Percentiles rank a stretch among this genome's conserved stretches.
Conservation (phyloP, 306 rosid genomes). For the Hylodesmum podocarpum region DNA sequence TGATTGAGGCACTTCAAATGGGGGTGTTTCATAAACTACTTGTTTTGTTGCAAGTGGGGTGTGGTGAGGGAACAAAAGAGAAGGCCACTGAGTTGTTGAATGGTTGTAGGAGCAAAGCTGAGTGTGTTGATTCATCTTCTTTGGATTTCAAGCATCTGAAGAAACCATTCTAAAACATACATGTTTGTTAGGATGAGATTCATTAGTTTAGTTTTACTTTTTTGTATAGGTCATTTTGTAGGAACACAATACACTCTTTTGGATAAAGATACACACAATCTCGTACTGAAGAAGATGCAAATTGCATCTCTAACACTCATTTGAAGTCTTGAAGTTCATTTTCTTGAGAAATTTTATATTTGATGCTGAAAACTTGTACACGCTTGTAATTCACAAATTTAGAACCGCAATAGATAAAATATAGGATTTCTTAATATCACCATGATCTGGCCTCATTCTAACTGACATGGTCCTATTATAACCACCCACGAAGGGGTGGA, state of each 20-base stretch:
- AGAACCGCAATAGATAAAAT: not conserved
- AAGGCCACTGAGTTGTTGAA: constrained; percentile 75
- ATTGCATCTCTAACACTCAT: constrained; percentile 40
- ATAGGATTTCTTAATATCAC: not conserved
- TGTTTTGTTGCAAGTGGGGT: constrained; percentile 85
- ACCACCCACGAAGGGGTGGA: no score
- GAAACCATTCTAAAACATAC: constrained; percentile 62
- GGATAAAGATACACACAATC: constrained; percentile 39
- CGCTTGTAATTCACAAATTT: not conserved
- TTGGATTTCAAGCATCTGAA: constrained; percentile 69
- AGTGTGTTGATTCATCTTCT: constrained; percentile 70
- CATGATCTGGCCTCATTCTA: no score
- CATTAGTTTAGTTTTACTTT: not conserved
- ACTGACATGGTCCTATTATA: no score
- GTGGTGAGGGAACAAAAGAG: constrained; percentile 57
- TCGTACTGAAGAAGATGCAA: constrained; percentile 21
- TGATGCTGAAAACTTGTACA: not conserved
- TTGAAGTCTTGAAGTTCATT: constrained; percentile 22
- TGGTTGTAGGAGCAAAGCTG: constrained; percentile 50
- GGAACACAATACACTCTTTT: constrained; percentile 20
- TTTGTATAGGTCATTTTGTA: constrained; percentile 16
- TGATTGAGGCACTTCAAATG: constrained; percentile 65
- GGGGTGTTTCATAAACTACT: constrained; percentile 77
- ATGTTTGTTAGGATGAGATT: not conserved
- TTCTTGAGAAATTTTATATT: not conserved